Evolutionary conservation across 345 rosid species (phyloP).

Genomic region (Psidium friedrichsthalianum): DNA sequence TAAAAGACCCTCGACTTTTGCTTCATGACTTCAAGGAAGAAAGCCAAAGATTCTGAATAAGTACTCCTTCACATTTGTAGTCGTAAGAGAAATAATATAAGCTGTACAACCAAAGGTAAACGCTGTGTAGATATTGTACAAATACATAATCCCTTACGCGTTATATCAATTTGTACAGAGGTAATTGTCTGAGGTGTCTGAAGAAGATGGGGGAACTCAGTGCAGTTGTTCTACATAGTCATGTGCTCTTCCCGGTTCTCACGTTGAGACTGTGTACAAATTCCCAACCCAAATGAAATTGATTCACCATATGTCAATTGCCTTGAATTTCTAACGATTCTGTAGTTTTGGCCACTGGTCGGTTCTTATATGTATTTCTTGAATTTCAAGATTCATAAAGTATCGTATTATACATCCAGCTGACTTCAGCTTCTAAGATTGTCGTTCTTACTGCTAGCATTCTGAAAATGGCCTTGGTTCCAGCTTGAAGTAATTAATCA

Average conservation of each 20-base stretch:
- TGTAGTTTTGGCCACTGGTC: background rate
- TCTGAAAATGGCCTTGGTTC: background rate
- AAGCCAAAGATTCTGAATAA: slow-evolving; percentile 4
- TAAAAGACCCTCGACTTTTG: too few relatives aligned
- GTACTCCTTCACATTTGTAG: background rate
- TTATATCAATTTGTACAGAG: background rate
- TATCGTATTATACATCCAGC: background rate
- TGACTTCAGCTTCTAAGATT: background rate
- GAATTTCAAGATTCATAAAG: background rate
- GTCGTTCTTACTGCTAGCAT: background rate
- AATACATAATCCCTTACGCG: background rate
- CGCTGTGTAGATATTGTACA: background rate
- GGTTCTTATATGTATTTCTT: background rate
- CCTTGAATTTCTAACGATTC: background rate
- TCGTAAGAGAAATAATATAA: background rate
- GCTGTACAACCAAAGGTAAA: background rate
- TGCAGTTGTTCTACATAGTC: background rate
- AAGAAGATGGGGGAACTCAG: background rate
- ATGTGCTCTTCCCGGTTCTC: background rate
- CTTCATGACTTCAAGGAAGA: slow-evolving; percentile 46
- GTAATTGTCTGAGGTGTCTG: background rate
- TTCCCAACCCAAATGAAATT: background rate
- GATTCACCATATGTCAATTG: background rate
- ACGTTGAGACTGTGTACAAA: background rate
- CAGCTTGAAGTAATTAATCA: background rate